phyloP scores from a whole-genome alignment of 352 stramenopile genomes.

The Elongisporangium anandrum region DNA sequence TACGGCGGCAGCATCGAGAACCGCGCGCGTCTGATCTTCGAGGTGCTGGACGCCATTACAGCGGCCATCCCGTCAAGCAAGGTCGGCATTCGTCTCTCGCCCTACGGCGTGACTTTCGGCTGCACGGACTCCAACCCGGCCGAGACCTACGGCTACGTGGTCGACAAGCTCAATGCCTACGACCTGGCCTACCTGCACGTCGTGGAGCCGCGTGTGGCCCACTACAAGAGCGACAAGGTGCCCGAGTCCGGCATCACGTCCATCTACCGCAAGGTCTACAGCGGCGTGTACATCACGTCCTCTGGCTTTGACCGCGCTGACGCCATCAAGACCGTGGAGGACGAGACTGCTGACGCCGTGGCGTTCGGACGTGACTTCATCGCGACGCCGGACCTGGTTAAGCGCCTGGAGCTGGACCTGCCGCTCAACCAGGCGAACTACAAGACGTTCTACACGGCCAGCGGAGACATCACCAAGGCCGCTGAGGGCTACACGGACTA shows the following conservation, averaged over 20 bases:
- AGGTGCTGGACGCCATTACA: constrained; percentile 40
- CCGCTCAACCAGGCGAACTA: constrained; percentile 33
- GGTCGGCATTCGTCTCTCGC: constrained; percentile 9
- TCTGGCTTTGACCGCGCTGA: constrained; percentile 32
- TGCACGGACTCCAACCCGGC: constrained; percentile 18
- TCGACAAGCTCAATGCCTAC: constrained; percentile 23
- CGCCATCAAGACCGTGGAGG: constrained; percentile 27
- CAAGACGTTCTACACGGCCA: constrained; percentile 26
- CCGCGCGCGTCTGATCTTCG: constrained; percentile 47
- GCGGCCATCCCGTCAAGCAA: constrained; percentile 8
- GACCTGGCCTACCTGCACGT: constrained; percentile 37
- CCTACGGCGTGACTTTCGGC: constrained; percentile 22
- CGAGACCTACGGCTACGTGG: constrained; percentile 20
- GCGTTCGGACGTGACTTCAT: constrained; percentile 55
- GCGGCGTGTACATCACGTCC: constrained; percentile 38
- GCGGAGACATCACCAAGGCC: background rate
- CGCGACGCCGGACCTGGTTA: constrained; percentile 26
- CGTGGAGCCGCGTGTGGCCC: constrained; percentile 20
- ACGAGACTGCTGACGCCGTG: constrained; percentile 34
- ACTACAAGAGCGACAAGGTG: constrained; percentile 19
- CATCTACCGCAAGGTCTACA: constrained; percentile 41
- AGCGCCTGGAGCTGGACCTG: constrained; percentile 29
- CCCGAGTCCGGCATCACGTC: constrained; percentile 36
- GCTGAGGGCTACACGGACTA: constrained; percentile 35
- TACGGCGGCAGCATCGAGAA: constrained; percentile 16